Evolutionary conservation across 495 filamentous ascomycete species (phyloP).

Genomic region (Daldinia loculata): DNA sequence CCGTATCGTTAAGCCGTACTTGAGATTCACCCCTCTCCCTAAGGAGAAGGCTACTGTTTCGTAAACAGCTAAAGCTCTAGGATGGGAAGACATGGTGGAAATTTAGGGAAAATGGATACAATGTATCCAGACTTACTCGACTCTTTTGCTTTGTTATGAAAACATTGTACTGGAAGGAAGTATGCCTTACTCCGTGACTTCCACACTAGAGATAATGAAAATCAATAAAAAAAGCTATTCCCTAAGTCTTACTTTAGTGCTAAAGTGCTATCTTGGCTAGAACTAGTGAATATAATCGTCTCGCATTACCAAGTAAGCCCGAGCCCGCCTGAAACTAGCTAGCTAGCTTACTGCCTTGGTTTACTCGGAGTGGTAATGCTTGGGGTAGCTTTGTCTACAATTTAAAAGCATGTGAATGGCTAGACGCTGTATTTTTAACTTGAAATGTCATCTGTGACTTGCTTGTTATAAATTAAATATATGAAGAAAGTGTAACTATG

Average conservation of each 20-base stretch:
- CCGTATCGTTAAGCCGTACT: conserved; percentile 93
- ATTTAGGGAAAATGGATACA: neutral
- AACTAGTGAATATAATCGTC: neutral
- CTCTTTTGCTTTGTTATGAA: neutral
- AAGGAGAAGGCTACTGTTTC: conserved; percentile 51
- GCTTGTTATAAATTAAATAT: neutral
- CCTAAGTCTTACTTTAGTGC: neutral
- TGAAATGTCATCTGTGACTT: neutral
- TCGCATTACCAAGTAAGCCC: neutral
- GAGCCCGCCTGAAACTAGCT: neutral
- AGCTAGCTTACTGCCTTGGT: neutral
- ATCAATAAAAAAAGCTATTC: neutral
- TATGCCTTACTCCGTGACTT: neutral
- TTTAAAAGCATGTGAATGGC: neutral
- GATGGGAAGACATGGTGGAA: neutral
- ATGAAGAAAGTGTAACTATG: neutral
- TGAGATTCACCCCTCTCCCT: conserved; percentile 73
- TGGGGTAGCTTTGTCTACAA: neutral
- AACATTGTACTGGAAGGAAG: neutral
- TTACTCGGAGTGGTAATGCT: neutral
- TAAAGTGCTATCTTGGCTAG: neutral
- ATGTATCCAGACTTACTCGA: neutral
- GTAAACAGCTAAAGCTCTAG: neutral
- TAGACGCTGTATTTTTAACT: neutral
- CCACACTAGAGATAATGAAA: neutral